phyloP scores from a whole-genome alignment of 2,329 filamentous ascomycete genomes.

The Rosellinia necatrix region DNA sequence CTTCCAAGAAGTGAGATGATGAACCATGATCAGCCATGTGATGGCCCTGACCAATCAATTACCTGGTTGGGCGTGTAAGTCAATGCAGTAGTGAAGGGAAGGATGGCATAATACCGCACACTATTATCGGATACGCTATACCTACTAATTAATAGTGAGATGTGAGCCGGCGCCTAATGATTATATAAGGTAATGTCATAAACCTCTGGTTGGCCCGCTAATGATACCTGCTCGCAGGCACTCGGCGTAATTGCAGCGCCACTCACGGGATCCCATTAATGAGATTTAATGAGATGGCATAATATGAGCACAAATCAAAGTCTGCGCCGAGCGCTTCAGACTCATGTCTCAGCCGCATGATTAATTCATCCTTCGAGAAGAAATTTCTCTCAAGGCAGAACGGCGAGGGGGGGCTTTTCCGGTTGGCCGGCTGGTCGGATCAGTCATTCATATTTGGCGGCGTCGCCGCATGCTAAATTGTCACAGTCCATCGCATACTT shows the following conservation, averaged over 20 bases:
- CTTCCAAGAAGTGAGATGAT: slow-evolving; percentile 1
- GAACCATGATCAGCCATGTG: not conserved
- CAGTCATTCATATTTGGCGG: slow-evolving; percentile 4
- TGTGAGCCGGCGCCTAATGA: too few relatives aligned
- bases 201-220: slow-evolving; percentile 1
- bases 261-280: slow-evolving; percentile 7
- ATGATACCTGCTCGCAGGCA: not conserved
- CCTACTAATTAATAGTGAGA: too few relatives aligned
- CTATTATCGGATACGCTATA: too few relatives aligned
- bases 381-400: not conserved
- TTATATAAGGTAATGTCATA: too few relatives aligned
- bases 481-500: not conserved
- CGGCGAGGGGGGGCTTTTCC: not conserved
- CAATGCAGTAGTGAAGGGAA: too few relatives aligned
- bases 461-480: slow-evolving; percentile 2
- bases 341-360: slow-evolving; percentile 21
- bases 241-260: slow-evolving; percentile 18
- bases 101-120: slow-evolving; percentile 1
- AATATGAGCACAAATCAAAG: too few relatives aligned
- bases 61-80: not conserved
- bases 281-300: not conserved
- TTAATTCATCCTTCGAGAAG: slow-evolving; percentile 21
- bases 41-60: not conserved
- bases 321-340: not conserved
- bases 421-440: slow-evolving; percentile 3